Evolutionary conservation across 2,329 filamentous ascomycete genomes (phyloP).

Genomic region (Ophiostoma triangulosporum): DNA sequence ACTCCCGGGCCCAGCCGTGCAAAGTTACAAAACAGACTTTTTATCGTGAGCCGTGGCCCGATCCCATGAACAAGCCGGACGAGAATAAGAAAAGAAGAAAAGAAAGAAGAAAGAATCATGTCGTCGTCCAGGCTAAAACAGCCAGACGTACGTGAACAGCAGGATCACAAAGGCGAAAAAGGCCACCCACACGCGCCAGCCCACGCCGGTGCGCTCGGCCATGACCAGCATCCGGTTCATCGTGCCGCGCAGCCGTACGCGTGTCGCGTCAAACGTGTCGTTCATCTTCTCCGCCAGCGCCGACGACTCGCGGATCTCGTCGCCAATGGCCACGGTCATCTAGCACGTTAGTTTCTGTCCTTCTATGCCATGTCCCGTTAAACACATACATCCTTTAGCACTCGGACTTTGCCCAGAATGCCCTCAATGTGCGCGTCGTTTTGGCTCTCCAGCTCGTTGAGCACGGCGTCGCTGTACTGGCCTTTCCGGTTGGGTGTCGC

Average conservation of each 20-base stretch:
- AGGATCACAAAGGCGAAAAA: constrained; percentile 78
- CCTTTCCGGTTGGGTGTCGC: constrained; percentile 65
- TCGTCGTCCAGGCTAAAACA: constrained; percentile 41
- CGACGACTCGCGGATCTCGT: constrained; percentile 85
- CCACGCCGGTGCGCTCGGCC: constrained; percentile 86
- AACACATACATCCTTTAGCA: constrained; percentile 69
- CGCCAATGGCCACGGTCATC: constrained; percentile 87
- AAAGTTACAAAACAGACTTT: not conserved
- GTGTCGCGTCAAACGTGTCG: constrained; percentile 77
- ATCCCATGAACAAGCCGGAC: not conserved
- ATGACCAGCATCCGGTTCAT: constrained; percentile 97
- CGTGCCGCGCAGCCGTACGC: constrained; percentile 68
- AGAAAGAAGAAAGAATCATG: not conserved
- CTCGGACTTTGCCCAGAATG: constrained; percentile 79
- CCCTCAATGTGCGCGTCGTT: constrained; percentile 83
- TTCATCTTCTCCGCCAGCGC: constrained; percentile 92
- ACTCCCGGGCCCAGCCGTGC: not conserved
- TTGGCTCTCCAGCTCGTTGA: constrained; percentile 90
- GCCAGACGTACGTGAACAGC: constrained; percentile 86
- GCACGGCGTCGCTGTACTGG: constrained; percentile 82
- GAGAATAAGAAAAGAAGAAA: not conserved
- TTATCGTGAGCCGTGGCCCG: not conserved
- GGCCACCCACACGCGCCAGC: constrained; percentile 84
- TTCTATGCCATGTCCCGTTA: not conserved
- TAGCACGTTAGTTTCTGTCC: constrained; percentile 21